These are phyloP conservation scores for Leucaena leucocephala DNA, from an alignment of 306 rosid species.

Conservation along the genomic window DNA sequence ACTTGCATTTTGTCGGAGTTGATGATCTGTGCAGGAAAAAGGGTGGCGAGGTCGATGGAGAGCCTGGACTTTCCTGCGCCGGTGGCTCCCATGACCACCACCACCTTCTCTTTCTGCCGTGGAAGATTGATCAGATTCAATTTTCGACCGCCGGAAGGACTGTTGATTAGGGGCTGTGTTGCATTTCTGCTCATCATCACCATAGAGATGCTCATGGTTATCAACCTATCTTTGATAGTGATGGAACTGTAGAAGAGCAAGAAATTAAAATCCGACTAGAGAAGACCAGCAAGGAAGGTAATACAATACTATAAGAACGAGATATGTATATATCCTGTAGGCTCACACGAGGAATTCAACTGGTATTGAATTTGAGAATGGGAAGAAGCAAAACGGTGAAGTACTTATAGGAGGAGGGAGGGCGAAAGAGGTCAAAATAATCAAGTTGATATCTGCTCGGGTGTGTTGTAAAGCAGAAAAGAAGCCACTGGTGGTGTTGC, in stretches of 20 bases:
- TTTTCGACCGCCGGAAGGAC: conserved; percentile 48
- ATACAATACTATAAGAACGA: background rate
- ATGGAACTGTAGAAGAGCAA: background rate
- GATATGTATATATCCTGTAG: background rate
- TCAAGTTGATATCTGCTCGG: background rate
- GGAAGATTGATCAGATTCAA: conserved; percentile 33
- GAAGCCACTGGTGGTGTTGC: background rate
- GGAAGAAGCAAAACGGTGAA: background rate
- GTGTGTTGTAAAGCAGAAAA: background rate
- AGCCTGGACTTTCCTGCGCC: conserved; percentile 87
- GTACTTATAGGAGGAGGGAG: conserved; percentile 38
- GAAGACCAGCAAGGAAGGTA: background rate
- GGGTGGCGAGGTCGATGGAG: conserved; percentile 69
- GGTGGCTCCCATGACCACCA: conserved; percentile 83
- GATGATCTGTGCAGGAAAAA: conserved; percentile 66
- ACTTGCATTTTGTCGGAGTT: conserved; percentile 94
- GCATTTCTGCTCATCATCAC: conserved; percentile 38
- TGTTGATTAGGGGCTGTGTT: conserved; percentile 41
- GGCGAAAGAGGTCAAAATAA: conserved; percentile 31
- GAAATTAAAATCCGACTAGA: background rate
- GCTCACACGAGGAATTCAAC: conserved; percentile 11
- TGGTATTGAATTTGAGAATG: conserved; percentile 28
- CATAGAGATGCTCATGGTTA: conserved; percentile 46
- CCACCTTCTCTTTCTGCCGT: conserved; percentile 69
- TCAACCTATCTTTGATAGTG: background rate